Base-by-base conservation (phyloP, 129 eudicot species). In the Artemisia argyi region DNA sequence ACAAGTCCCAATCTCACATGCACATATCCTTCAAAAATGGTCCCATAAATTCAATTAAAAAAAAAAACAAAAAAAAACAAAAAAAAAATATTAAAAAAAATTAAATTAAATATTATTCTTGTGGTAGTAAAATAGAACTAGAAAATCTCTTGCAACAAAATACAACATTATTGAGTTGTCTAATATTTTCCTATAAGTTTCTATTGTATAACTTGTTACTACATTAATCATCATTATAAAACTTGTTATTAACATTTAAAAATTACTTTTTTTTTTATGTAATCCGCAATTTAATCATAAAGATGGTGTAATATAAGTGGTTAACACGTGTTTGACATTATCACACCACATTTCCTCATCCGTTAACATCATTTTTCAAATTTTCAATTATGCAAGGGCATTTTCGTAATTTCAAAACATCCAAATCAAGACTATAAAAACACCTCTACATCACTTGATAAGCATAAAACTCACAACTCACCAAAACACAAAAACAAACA, bases 361-460 rank as follows among this genome's bases (percentile, higher is more conserved):
- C 18, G 12, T 26, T n/a, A n/a, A 10, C 20, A 72, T 9, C 68
- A 46, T 9, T 26, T 16, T 44, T 11, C 14, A 1, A 22, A 1
- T 58, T 26, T 39, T 39, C n/a, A 5, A 3, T 5, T 11, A 24
- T 3, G 0, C n/a, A n/a, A 67, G 67, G 79, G 73, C 4, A 66
- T 57, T 67, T 66, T 75, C 61, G 79, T 75, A 47, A 16, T 66
- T 49, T 3, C 19, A 39, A 35, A 35, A 6, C 79, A 10, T 56
- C 3, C 61, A 0, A 11, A 49, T 47, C 6, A 48, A 18, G 42
- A 61, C 4, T 73, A 73, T 73, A 73, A 73, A 73, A 17, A 17
- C 42, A 68, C 39, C 51, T 22, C 26, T 60, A 60, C 68, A 22
- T 59, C 13, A 12, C 49, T 0, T n/a, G 7, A 20, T 60, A 44